These are phyloP conservation scores for Geranium rotundifolium DNA, from an alignment of 345 rosid species.

Conservation along the genomic window DNA sequence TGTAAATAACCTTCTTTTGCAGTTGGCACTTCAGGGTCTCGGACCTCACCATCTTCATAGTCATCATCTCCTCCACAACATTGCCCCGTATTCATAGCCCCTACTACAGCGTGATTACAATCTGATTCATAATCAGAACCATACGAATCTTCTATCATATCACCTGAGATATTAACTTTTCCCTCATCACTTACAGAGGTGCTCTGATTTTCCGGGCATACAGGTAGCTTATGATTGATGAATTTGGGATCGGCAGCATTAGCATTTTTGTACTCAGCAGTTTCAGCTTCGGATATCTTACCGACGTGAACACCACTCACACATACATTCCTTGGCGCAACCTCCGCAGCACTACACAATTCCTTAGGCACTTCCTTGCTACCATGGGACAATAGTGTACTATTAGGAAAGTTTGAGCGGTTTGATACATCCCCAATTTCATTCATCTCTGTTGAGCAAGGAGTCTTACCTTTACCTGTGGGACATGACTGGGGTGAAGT, in stretches of 20 bases:
- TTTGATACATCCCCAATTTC: too few relatives aligned
- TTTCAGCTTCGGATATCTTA: background rate
- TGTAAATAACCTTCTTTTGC: constrained; percentile 13
- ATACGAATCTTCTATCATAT: constrained; percentile 30
- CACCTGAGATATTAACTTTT: constrained; percentile 43
- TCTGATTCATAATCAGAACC: constrained; percentile 42
- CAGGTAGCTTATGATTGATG: constrained; percentile 13
- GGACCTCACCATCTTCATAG: constrained; percentile 56
- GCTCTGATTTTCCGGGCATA: constrained; percentile 28
- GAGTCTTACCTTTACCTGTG: background rate
- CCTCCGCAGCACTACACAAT: too few relatives aligned
- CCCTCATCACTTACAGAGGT: constrained; percentile 40
- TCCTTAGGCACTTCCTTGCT: too few relatives aligned
- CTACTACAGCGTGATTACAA: constrained; percentile 23
- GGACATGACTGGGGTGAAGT: constrained; percentile 1
- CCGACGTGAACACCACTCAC: too few relatives aligned
- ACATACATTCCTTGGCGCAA: too few relatives aligned
- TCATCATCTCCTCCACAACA: constrained; percentile 28
- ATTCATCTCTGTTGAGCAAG: too few relatives aligned
- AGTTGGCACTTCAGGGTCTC: constrained; percentile 22
- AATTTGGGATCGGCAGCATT: background rate
- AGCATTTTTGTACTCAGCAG: background rate
- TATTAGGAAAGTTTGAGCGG: too few relatives aligned
- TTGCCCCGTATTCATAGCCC: constrained; percentile 27
- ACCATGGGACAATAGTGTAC: too few relatives aligned